Conservation (phyloP, 2,329 filamentous ascomycete species). For the Fusarium austroafricanum region DNA sequence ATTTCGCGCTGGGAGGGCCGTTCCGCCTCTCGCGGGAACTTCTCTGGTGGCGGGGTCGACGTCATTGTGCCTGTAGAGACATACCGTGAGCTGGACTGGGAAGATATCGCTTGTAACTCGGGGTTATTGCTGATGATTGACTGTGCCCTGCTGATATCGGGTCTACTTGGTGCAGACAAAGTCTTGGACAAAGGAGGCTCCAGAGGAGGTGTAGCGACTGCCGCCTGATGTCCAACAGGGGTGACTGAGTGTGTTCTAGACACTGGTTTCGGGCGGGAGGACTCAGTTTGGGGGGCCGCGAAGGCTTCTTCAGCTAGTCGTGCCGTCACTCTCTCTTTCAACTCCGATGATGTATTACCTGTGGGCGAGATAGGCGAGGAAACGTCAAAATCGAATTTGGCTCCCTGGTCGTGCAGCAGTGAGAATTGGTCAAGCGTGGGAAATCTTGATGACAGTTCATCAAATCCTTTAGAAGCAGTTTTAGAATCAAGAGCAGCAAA, state of each 20-base stretch:
- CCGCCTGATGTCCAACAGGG: constrained; percentile 42
- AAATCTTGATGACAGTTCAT: constrained; percentile 87
- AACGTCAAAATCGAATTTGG: constrained; percentile 86
- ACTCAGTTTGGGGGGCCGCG: constrained; percentile 56
- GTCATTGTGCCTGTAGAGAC: constrained; percentile 84
- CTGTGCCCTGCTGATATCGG: constrained; percentile 69
- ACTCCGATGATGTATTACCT: constrained; percentile 56
- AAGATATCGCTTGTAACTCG: constrained; percentile 68
- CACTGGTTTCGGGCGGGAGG: constrained; percentile 34
- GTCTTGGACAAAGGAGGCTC: constrained; percentile 53
- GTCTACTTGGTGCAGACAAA: constrained; percentile 56
- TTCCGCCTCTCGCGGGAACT: constrained; percentile 31
- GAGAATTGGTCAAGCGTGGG: constrained; percentile 95
- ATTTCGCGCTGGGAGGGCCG: constrained; percentile 35
- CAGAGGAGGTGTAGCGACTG: constrained; percentile 42
- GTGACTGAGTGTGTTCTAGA: constrained; percentile 50
- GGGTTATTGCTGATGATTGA: constrained; percentile 72
- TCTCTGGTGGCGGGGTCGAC: constrained; percentile 65
- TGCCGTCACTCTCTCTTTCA: constrained; percentile 77
- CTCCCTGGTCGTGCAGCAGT: constrained; percentile 83
- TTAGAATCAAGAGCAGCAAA: constrained; percentile 88
- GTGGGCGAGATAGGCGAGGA: constrained; percentile 60
- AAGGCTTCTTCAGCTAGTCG: constrained; percentile 89
- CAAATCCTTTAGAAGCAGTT: constrained; percentile 62
- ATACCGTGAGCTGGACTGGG: constrained; percentile 55